Base-by-base conservation (phyloP, 2,329 filamentous ascomycete species). In the Fusarium tanahbumbuense region DNA sequence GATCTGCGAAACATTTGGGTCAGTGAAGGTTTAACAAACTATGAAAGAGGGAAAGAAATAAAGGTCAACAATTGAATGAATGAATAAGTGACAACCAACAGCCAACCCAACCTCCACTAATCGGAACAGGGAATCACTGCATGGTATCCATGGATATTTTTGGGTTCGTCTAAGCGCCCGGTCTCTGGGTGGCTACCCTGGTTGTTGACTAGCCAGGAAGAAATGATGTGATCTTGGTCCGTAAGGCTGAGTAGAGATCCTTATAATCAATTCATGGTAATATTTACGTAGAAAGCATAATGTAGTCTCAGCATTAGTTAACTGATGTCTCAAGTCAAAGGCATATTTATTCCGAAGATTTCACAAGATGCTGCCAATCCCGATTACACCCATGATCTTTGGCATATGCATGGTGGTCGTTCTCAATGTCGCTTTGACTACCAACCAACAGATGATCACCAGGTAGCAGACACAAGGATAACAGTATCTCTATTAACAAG, bases 1-100 rank as follows among this genome's bases (percentile, higher is more conserved):
- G 18, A 7, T 37, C 50, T 72, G 23, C 53, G 68, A 54, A 61
- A 46, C 71, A 73, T 73, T n/a, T 44, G 41, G 18, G 11, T 8
- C 20, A 34, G 20, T 37, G 11, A 34, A 37, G 34, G 18, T n/a
- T 46, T n/a, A 50, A 32, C 8, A 13, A 20, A 20, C 41, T 22
- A 22, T 20, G 23, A 16, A 18, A 32, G 32, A 49, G 12, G 32
- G 13, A 34, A 65, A 45, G 23, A 54, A 42, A 40, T 9, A 11
- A 25, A 44, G 15, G 5, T 15, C 23, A 13, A 18, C 11, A 30
- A 48, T n/a, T 11, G 6, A 30, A 25, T 49, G 20, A 30, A 8
- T 28, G 13, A 25, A 15, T 25, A 10, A 37, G 25, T 12, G 28
- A 59, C 41, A 40, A 15, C 42, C 62, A 65, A 65, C 61, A 54